Evolutionary conservation across 176 grass and related monocot genomes (phyloP), one percentile per base, ranked within the genome.

Genomic region (Cenchrus americanus): DNA sequence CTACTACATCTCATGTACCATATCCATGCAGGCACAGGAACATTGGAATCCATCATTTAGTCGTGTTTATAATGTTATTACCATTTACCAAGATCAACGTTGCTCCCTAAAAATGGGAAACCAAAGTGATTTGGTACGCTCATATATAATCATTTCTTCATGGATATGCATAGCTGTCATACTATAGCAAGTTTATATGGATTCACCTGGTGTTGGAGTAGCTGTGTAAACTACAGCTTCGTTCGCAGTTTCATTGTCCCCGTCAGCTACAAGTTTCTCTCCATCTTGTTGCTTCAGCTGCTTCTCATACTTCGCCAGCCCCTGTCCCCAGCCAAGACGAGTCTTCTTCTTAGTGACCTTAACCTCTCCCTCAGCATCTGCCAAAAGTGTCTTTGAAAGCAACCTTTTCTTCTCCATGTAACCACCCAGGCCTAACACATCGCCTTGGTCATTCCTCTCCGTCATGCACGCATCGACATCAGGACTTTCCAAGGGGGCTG

Each of bases 221-320:
- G 27, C 27, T 30, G 4, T 13, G 47, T n/a, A 49, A 26, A 23
- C 22, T 46, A 71, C 13, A 12, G 23, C 17, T 17, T 32, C 3
- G 26, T 24, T 30, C 34, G 34, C 34, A 37, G 34, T 4, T 37
- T 37, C 14, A 73, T 5, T 30, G 6, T 26, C 70, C 15, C 14
- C 71, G 9, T 52, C 24, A 51, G 13, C 23, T 18, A 14, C 8
- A 34, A 26, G 6, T 8, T 37, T 34, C 24, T 21, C 3, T 24
- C 74, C 18, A 26, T 64, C 73, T 4, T 85, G 77, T 51, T 90
- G 55, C 1, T 58, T 87, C 50, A 75, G 80, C 54, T 76, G 60
- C 46, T 83, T 94, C 77, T 94, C 91, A 86, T 90, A 90, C 53
- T 90, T 88, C 1, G 88, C 88, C 46, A 94, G 52, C 7, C 85